phyloP scores from a whole-genome alignment of 1,284 basidiomycete species.

The Leccinum angustisporum region DNA sequence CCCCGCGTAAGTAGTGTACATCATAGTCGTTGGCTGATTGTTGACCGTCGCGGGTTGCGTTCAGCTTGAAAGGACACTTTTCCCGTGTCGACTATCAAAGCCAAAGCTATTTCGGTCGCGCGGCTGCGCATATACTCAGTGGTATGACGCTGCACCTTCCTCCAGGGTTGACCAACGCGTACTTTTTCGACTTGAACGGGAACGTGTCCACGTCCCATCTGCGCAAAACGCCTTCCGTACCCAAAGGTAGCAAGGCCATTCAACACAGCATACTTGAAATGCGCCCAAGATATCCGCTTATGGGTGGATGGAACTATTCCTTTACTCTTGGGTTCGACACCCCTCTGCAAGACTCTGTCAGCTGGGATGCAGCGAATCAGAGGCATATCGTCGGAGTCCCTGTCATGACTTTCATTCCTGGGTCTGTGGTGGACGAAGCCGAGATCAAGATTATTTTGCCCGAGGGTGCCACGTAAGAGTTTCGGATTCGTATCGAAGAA shows the following conservation, averaged over 20 bases:
- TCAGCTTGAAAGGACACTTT: conserved; percentile 92
- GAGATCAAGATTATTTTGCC: conserved; percentile 84
- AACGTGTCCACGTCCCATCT: conserved; percentile 96
- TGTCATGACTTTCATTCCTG: conserved; percentile 81
- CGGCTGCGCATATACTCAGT: conserved; percentile 70
- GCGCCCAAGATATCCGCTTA: conserved; percentile 86
- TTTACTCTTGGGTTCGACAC: conserved; percentile 95
- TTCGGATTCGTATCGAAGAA: conserved; percentile 16
- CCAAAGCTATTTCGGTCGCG: conserved; percentile 64
- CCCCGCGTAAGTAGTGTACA: conserved; percentile 63
- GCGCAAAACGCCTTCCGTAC: conserved; percentile 61
- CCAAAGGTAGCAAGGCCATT: conserved; percentile 52
- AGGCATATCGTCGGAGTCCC: conserved; percentile 81
- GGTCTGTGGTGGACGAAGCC: conserved; percentile 80
- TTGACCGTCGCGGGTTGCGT: conserved; percentile 5
- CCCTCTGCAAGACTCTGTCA: conserved; percentile 73
- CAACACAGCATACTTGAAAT: conserved; percentile 75
- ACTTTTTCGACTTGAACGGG: conserved; percentile 90
- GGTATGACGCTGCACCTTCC: conserved; percentile 78
- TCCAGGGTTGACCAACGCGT: conserved; percentile 74
- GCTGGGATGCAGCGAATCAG: conserved; percentile 56
- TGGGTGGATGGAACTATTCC: conserved; percentile 98
- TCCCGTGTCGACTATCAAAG: conserved; percentile 87
- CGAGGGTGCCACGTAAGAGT: conserved; percentile 85
- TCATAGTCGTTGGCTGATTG: neutral